Evolutionary conservation across 2,329 filamentous ascomycete species (phyloP).

Genomic region (Cladosporium sp.): DNA sequence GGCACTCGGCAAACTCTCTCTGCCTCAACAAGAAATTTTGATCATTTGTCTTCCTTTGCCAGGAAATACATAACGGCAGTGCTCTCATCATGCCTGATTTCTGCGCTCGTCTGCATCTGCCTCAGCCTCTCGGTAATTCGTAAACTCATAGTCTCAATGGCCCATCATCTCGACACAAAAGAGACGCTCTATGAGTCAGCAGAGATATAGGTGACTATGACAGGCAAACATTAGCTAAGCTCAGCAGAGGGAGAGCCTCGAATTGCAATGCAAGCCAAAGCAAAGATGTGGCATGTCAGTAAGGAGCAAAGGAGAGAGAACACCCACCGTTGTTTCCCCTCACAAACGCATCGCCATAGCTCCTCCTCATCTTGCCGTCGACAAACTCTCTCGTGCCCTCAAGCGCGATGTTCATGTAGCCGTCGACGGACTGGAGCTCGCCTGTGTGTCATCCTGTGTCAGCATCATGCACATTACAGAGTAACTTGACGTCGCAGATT

Average conservation of each 20-base stretch:
- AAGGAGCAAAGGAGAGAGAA: neutral
- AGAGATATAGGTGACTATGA: slow-evolving; percentile 65
- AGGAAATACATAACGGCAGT: neutral
- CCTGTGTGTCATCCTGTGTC: slow-evolving; percentile 49
- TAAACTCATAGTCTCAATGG: neutral
- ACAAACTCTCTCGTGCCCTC: slow-evolving; percentile 93
- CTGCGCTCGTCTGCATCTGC: neutral
- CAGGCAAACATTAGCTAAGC: neutral
- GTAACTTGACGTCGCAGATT: too few species aligned
- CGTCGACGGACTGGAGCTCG: slow-evolving; percentile 93
- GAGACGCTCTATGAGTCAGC: slow-evolving; percentile 47
- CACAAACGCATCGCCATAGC: slow-evolving; percentile 92
- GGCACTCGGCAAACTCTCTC: too few species aligned
- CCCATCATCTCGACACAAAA: neutral
- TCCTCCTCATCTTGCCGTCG: slow-evolving; percentile 74
- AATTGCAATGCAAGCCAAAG: neutral
- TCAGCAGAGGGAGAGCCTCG: too few species aligned
- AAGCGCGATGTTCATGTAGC: slow-evolving; percentile 99
- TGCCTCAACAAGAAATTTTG: too few species aligned
- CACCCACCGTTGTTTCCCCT: slow-evolving; percentile 84
- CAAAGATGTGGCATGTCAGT: neutral
- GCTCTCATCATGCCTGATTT: neutral
- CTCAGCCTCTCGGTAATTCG: neutral
- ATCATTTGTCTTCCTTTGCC: too few species aligned
- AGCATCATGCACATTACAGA: too few species aligned